phyloP scores from a whole-genome alignment of 2,329 filamentous ascomycete genomes.

The Aspergillus terreus region DNA sequence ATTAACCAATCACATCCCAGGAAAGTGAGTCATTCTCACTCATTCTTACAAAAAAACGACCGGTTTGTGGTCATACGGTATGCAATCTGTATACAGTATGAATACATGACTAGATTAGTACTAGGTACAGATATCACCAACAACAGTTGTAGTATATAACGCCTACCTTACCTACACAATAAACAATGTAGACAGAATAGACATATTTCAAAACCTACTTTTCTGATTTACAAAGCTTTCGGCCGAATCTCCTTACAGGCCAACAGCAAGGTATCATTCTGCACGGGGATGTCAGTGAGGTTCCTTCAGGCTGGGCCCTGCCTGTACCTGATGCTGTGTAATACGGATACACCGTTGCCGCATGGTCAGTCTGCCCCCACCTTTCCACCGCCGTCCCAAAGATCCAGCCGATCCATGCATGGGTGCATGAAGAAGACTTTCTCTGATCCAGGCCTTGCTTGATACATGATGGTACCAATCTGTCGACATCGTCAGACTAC shows the following conservation, averaged over 20 bases:
- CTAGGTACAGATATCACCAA: not conserved
- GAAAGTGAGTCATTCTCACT: constrained; percentile 10
- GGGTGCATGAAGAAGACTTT: constrained; percentile 3
- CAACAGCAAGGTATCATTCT: too few species aligned
- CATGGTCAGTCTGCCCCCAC: not conserved
- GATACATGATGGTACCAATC: not conserved
- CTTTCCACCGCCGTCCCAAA: not conserved
- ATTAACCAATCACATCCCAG: not conserved
- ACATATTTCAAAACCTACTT: too few species aligned
- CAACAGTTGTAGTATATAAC: not conserved
- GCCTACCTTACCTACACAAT: not conserved
- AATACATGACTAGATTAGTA: not conserved
- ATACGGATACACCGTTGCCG: not conserved
- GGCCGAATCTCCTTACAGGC: too few species aligned
- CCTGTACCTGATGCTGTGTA: too few species aligned
- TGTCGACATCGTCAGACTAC: constrained; percentile 6
- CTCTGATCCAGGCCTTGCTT: not conserved
- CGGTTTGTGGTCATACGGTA: constrained; percentile 2
- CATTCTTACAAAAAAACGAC: constrained; percentile 4
- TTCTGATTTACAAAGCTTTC: too few species aligned
- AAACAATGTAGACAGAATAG: too few species aligned
- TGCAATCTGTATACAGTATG: constrained; percentile 2
- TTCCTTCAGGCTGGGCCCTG: too few species aligned
- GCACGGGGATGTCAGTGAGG: too few species aligned
- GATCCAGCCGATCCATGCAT: not conserved